phyloP scores from a whole-genome alignment of 208 protist species.

The Leishmania martiniquensis region DNA sequence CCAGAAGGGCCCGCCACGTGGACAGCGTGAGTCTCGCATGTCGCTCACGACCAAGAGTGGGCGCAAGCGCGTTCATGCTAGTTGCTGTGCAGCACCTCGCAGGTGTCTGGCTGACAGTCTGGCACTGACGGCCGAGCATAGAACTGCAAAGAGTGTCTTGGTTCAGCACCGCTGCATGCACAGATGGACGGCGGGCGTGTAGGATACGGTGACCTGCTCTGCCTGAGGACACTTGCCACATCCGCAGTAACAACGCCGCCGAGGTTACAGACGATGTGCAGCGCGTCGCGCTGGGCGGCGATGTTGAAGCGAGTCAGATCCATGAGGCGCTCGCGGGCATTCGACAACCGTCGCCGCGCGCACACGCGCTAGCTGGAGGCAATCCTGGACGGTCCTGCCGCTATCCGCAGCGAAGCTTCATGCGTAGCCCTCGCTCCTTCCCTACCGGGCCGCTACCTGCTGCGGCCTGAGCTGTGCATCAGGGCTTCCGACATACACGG shows the following conservation, averaged over 20 bases:
- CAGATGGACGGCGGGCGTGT: background rate
- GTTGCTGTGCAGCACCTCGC: background rate
- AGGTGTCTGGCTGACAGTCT: background rate
- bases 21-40: background rate
- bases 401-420: background rate
- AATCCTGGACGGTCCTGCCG: background rate
- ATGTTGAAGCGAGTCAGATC: background rate
- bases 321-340: background rate
- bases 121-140: background rate
- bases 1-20: too few relatives aligned
- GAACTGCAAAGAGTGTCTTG: background rate
- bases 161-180: background rate
- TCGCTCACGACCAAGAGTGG: background rate
- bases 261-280: background rate
- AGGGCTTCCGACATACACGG: constrained; percentile 5
- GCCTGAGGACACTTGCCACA: background rate
- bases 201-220: background rate
- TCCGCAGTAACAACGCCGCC: background rate
- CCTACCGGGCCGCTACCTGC: constrained; percentile 3
- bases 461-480: constrained; percentile 1
- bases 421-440: background rate
- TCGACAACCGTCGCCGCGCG: background rate
- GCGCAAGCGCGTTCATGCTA: too few relatives aligned
- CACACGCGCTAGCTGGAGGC: background rate
- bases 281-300: background rate